A percentile compares a stretch with the other conserved stretches of the same genome.
These are phyloP conservation scores for Symbiodinium natans DNA, from an alignment of 73 alveolate species.

Conservation along the genomic window DNA sequence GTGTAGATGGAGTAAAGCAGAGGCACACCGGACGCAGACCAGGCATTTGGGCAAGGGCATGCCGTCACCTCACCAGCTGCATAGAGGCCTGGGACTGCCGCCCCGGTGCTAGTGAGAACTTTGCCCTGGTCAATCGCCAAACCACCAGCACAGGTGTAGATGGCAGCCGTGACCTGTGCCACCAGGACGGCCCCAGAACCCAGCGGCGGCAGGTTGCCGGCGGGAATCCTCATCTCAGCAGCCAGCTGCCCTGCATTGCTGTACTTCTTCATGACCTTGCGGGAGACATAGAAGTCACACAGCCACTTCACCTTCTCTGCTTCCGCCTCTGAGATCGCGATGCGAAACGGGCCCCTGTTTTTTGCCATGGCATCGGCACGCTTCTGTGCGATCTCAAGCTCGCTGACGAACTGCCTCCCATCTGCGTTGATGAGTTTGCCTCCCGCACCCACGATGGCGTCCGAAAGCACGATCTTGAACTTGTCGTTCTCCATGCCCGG, in stretches of 20 bases:
- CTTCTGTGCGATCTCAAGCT: constrained; percentile 43
- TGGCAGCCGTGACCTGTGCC: constrained; percentile 67
- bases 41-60: constrained; percentile 85
- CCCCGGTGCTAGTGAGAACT: constrained; percentile 54
- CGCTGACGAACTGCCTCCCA: constrained; percentile 34
- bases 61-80: constrained; percentile 82
- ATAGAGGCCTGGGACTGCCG: constrained; percentile 32
- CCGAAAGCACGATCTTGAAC: constrained; percentile 77
- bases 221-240: constrained; percentile 23
- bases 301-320: constrained; percentile 72
- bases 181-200: constrained; percentile 55
- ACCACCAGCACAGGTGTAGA: constrained; percentile 83
- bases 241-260: constrained; percentile 46
- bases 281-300: constrained; percentile 75
- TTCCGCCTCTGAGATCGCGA: constrained; percentile 65
- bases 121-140: constrained; percentile 50
- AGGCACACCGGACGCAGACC: constrained; percentile 83
- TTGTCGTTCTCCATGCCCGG: constrained; percentile 78
- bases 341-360: constrained; percentile 60
- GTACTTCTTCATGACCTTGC: constrained; percentile 72
- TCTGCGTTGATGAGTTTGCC: constrained; percentile 45
- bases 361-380: constrained; percentile 72
- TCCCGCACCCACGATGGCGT: constrained; percentile 71
- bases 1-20: constrained; percentile 80
- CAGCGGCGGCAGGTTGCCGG: constrained; percentile 6